These are phyloP conservation scores for Coemansia sp. DNA, from an alignment of 371 early-diverging fungal genomes.

Conservation along the genomic window DNA sequence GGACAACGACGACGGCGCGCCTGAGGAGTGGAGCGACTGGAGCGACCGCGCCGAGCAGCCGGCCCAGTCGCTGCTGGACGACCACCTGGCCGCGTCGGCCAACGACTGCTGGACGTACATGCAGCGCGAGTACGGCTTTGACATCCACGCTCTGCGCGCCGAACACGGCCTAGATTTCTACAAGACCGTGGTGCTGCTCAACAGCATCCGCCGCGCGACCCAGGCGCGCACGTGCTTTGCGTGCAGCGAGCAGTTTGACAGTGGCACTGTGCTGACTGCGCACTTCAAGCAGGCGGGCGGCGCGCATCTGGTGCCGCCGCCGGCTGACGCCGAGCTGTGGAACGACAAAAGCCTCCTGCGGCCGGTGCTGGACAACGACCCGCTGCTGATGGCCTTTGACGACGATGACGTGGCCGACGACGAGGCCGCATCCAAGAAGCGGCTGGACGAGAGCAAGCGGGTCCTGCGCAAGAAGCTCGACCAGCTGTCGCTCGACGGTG, in stretches of 20 bases:
- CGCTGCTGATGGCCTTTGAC: constrained; percentile 77
- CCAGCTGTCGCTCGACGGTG: constrained; percentile 21
- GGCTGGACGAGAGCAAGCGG: constrained; percentile 36
- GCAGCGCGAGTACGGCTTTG: constrained; percentile 70
- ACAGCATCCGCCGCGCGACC: constrained; percentile 80
- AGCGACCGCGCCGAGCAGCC: constrained; percentile 34
- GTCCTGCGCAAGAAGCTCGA: constrained; percentile 31
- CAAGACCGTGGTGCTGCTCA: constrained; percentile 80
- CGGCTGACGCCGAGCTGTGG: constrained; percentile 64
- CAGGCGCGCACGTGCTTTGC: constrained; percentile 68
- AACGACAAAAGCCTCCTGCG: constrained; percentile 74
- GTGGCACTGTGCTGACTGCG: constrained; percentile 49
- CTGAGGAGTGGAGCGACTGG: constrained; percentile 80
- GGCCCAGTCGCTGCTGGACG: constrained; percentile 63
- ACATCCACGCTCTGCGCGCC: constrained; percentile 62
- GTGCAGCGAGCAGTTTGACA: constrained; percentile 60
- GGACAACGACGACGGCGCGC: constrained; percentile 62
- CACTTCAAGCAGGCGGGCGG: constrained; percentile 61
- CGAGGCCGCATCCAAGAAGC: constrained; percentile 24
- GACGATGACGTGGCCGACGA: constrained; percentile 62
- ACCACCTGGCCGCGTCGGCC: constrained; percentile 60
- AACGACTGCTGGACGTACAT: constrained; percentile 73
- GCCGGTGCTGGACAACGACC: constrained; percentile 86
- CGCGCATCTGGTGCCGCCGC: constrained; percentile 52
- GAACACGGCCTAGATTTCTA: constrained; percentile 74